Percentiles rank a stretch among this genome's conserved stretches.
Conservation (phyloP, 164 flowering plant species). For the Malania oleifera region DNA sequence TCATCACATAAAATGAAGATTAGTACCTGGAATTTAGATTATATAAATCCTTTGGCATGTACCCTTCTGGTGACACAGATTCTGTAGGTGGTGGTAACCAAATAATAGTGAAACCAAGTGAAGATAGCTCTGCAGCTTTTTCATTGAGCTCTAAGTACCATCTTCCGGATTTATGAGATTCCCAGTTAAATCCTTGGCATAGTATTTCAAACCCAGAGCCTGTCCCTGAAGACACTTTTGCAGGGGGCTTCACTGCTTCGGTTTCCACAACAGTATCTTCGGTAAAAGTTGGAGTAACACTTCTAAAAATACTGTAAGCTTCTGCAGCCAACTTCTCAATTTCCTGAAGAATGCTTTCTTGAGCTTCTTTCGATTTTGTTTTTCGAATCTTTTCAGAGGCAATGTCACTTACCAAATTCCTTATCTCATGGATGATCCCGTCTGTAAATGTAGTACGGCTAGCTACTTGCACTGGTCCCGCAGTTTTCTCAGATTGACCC, state of each 20-base stretch:
- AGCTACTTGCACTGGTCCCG: constrained; percentile 24
- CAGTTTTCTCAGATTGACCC: constrained; percentile 21
- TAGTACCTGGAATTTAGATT: constrained; percentile 90
- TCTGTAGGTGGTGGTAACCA: constrained; percentile 99
- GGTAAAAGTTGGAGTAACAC: constrained; percentile 43
- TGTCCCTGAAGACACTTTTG: constrained; percentile 60
- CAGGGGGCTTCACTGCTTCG: constrained; percentile 35
- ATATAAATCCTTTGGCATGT: constrained; percentile 94
- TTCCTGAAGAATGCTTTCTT: constrained; percentile 81
- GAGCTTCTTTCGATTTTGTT: constrained; percentile 54
- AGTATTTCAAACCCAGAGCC: constrained; percentile 91
- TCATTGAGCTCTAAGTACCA: constrained; percentile 82
- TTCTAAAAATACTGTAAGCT: constrained; percentile 92
- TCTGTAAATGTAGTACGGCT: constrained; percentile 40
- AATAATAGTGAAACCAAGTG: constrained; percentile 78
- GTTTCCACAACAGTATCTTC: constrained; percentile 42
- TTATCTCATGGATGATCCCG: constrained; percentile 72
- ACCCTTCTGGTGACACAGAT: constrained; percentile 97
- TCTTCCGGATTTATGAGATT: constrained; percentile 88
- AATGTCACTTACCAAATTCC: constrained; percentile 70
- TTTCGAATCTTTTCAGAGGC: constrained; percentile 54
- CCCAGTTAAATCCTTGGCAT: constrained; percentile 99
- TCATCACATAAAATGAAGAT: background rate
- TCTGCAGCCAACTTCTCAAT: constrained; percentile 98
- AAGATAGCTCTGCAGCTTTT: constrained; percentile 61